Evolutionary conservation across 2,329 filamentous ascomycete genomes (phyloP).

Genomic region (Penicillium crustosum): DNA sequence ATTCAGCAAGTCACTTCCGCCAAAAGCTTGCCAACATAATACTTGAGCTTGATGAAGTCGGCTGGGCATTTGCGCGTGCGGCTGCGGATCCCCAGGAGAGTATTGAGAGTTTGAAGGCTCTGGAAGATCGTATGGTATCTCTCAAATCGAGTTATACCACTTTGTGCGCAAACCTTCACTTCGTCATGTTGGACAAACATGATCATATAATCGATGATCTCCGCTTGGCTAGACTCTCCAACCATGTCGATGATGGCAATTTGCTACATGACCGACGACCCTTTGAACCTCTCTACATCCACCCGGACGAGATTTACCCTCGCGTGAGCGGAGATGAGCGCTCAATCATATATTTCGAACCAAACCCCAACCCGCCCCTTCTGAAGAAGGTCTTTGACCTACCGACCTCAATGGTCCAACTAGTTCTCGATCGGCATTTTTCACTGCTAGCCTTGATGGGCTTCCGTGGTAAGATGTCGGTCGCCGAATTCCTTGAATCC

Average conservation of each 20-base stretch:
- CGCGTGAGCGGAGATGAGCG: constrained; percentile 33
- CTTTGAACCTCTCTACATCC: constrained; percentile 66
- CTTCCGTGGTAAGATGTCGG: constrained; percentile 23
- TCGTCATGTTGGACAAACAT: constrained; percentile 33
- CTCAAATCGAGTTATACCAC: background rate
- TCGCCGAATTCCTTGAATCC: constrained; percentile 29
- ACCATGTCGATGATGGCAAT: constrained; percentile 49
- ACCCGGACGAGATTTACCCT: constrained; percentile 66
- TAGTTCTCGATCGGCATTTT: constrained; percentile 28
- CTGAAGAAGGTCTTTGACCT: constrained; percentile 22
- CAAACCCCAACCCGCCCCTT: constrained; percentile 28
- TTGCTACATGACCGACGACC: constrained; percentile 69
- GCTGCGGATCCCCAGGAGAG: constrained; percentile 26
- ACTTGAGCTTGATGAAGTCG: constrained; percentile 32
- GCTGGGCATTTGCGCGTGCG: constrained; percentile 23
- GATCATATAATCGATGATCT: constrained; percentile 52
- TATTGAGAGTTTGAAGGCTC: constrained; percentile 19
- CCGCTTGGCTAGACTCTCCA: constrained; percentile 38
- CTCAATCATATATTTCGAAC: constrained; percentile 38
- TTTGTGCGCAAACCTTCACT: constrained; percentile 26
- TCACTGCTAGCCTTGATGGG: constrained; percentile 28
- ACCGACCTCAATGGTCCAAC: constrained; percentile 12
- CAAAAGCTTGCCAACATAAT: constrained; percentile 18
- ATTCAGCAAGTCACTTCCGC: constrained; percentile 18
- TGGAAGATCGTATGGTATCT: constrained; percentile 24